Percentiles rank a stretch among this genome's conserved stretches.
Conservation (phyloP, 1,284 basidiomycete genomes). For the Moniliophthora roreri region DNA sequence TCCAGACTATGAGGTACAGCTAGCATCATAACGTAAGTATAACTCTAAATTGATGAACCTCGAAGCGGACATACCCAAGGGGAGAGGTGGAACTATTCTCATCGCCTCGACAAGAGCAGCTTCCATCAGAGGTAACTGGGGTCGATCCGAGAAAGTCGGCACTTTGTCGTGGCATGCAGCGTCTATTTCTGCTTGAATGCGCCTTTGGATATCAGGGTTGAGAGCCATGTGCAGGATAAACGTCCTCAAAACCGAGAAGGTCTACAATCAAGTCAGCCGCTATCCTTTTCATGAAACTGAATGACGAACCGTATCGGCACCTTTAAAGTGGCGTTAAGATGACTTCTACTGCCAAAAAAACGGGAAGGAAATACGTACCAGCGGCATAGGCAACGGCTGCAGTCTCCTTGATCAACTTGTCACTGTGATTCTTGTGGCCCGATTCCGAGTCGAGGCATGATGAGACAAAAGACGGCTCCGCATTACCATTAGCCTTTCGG, state of each 20-base stretch:
- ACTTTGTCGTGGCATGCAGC: not conserved
- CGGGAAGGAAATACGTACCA: no score
- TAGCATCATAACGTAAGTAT: not conserved
- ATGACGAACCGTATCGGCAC: not conserved
- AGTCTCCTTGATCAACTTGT: no score
- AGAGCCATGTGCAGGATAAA: not conserved
- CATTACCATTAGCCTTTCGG: not conserved
- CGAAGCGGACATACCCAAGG: not conserved
- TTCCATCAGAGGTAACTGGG: not conserved
- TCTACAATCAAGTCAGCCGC: not conserved
- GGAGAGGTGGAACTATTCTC: not conserved
- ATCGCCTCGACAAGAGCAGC: not conserved
- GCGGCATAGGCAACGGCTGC: no score
- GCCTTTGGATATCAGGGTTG: not conserved
- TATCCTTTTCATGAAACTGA: no score
- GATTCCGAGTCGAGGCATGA: not conserved
- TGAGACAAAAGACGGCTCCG: not conserved
- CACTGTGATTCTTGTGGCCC: no score
- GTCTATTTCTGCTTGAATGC: not conserved
- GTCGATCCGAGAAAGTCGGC: not conserved
- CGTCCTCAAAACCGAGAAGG: not conserved
- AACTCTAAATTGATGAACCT: not conserved
- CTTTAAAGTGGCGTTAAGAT: no score
- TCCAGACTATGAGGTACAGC: not conserved
- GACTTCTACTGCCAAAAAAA: no score